Base-by-base conservation (phyloP, 352 stramenopile species). In the Phytophthora capsici region DNA sequence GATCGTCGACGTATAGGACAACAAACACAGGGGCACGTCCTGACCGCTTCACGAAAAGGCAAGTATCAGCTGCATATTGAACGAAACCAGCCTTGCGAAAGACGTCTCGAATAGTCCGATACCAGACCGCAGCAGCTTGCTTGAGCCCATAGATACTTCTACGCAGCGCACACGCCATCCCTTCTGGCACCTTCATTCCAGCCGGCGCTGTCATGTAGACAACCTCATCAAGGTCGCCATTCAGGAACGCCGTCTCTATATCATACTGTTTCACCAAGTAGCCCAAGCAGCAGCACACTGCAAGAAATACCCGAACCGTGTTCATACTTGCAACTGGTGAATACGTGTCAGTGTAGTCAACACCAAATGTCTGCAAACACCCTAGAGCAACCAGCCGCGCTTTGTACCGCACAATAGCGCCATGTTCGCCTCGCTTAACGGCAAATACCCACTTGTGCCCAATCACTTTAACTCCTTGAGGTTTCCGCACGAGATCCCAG, bases 71-170 rank as follows among this genome's bases (percentile, higher is more conserved):
- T 28, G 25, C 25, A 28, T 6, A 28, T 28, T 28, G 25, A 28
- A 28, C 25, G 25, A 28, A 28, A 8, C 25, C 25, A 28, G 25
- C 25, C 7, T 28, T 28, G 9, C 16, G 8, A 17, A 67, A 57
- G 0, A 61, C 63, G 1, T 36, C 26, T 4, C 37, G 45, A 20
- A 28, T 75, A 14, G 49, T 78, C 0, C 37, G 22, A 41, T 67
- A 53, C 69, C 70, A 84, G 4, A 69, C 58, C 9, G 48, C 49
- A 6, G 69, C 62, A 16, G 69, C 63, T 56, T 82, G 63, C 12
- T 82, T 81, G 0, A 82, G 47, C 9, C 63, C 77, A 36, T 85
- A 81, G 0, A 85, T 16, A 22, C 59, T 72, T 28, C 49, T 49
- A 13, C 26, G 51, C 17, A 80, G 45, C 5, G 14, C 2, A 20